Percentiles rank a stretch among this genome's conserved stretches.
Evolutionary conservation across 331 rosid genomes (phyloP).

Genomic region (Erythrophleum ivorense): DNA sequence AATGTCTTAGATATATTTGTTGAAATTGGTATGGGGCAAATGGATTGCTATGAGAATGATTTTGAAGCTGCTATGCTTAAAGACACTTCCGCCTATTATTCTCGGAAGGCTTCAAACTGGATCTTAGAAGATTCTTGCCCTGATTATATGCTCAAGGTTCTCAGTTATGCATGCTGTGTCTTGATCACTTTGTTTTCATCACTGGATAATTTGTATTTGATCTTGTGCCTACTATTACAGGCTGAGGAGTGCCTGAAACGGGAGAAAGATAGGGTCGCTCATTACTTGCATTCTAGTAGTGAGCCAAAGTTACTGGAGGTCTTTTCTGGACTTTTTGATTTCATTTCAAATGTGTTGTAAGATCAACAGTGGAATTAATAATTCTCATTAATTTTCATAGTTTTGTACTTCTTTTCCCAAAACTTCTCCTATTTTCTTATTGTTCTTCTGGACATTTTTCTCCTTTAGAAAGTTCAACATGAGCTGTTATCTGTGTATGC

Average conservation of each 20-base stretch:
- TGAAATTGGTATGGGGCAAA: constrained; percentile 94
- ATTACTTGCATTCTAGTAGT: constrained; percentile 85
- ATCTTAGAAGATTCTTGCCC: constrained; percentile 87
- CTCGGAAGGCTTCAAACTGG: constrained; percentile 93
- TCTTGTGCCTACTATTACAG: constrained; percentile 45
- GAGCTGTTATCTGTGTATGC: constrained; percentile 80
- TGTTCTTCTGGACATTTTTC: constrained; percentile 4
- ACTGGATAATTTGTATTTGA: constrained; percentile 21
- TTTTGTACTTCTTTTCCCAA: constrained; percentile 6
- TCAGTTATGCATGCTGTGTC: constrained; percentile 27
- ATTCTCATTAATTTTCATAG: background rate
- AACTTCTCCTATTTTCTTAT: background rate
- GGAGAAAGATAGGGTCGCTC: constrained; percentile 87
- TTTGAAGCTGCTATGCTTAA: constrained; percentile 79
- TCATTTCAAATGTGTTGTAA: constrained; percentile 19
- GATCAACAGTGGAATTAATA: background rate
- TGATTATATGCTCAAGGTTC: constrained; percentile 82
- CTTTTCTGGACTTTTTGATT: constrained; percentile 33
- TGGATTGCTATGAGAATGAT: constrained; percentile 80
- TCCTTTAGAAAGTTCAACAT: constrained; percentile 75
- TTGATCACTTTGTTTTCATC: constrained; percentile 19
- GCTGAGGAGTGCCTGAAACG: constrained; percentile 90
- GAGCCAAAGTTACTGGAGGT: constrained; percentile 93
- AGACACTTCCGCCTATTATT: constrained; percentile 83
- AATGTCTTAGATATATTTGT: constrained; percentile 91